Evolutionary conservation across 1,284 basidiomycete species (phyloP), one percentile per base, ranked within the genome.

Genomic region (Exsudoporus floridanus): DNA sequence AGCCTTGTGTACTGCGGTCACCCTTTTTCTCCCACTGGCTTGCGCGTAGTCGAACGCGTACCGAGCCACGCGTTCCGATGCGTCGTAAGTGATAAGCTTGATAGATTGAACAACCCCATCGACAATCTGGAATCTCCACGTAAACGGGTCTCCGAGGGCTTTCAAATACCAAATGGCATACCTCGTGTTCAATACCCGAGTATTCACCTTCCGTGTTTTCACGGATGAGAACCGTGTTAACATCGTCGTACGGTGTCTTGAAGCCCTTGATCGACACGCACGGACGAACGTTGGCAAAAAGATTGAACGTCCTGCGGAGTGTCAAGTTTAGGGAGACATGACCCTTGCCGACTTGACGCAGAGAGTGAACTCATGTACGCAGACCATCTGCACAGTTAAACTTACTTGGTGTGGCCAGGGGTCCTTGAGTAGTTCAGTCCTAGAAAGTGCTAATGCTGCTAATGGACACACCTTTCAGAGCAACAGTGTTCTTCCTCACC

Each of bases 141-240:
- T 63, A 58, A 60, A 54, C 30, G 28, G 10, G 27, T n/a, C n/a
- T n/a, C n/a, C n/a, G 37, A 40, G 41, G 40, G 13, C 33, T 27
- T 45, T 34, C 6, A 8, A 13, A 49, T 38, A 50, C 43, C 31
- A 46, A 46, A 47, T 23, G 16, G 30, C 73, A 27, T 56, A 91
- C 88, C 83, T 98, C 94, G 74, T 98, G 96, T 75, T 98, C 96
- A 65, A 98, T 98, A 61, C 96, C 96, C 59, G 95, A 98, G 78
- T 99, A 99, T 76, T 99, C 97, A 68, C 97, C 97, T 77, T 99
- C 97, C 28, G 97, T 99, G 77, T 99, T 99, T 77, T 99, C 97
- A 69, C 97, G 92, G 73, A 99, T 99, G 61, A 99, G 79, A 48
- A 98, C 96, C 25, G 92, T 96, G 80, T 99, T 91, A 62, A 99